Conservation (phyloP, 2,329 filamentous ascomycete genomes). For the Orbilia ellipsospora region DNA sequence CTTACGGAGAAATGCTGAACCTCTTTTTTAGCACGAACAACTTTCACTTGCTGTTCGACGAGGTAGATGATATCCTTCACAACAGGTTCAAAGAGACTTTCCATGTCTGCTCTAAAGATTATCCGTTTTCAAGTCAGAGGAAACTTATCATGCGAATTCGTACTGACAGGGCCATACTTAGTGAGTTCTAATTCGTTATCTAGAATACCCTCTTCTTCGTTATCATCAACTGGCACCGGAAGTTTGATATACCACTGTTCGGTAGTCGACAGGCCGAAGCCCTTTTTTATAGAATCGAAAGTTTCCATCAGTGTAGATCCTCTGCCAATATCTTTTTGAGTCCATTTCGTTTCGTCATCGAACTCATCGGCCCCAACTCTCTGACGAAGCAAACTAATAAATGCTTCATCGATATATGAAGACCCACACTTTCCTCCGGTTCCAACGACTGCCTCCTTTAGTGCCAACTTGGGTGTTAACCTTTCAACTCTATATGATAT, state of each 20-base stretch:
- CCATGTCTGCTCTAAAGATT: no score
- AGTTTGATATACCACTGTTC: constrained; percentile 29
- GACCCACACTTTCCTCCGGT: constrained; percentile 56
- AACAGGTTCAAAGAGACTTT: constrained; percentile 55
- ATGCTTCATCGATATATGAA: constrained; percentile 53
- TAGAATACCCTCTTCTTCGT: constrained; percentile 43
- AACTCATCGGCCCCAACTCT: constrained; percentile 25
- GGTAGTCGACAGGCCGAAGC: constrained; percentile 38
- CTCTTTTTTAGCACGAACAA: background rate
- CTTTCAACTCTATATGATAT: constrained; percentile 52
- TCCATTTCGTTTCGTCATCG: constrained; percentile 25
- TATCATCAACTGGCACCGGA: constrained; percentile 43
- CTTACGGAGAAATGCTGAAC: no score
- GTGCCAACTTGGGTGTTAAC: constrained; percentile 21
- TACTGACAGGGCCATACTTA: background rate
- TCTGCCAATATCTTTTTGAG: constrained; percentile 28
- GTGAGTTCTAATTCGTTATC: constrained; percentile 52
- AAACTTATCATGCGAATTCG: background rate
- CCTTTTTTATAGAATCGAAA: constrained; percentile 54
- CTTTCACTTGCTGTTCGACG: constrained; percentile 27
- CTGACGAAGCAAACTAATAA: constrained; percentile 34
- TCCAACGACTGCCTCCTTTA: constrained; percentile 49
- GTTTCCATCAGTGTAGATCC: constrained; percentile 43
- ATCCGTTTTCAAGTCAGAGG: no score
- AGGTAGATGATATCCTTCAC: constrained; percentile 39